These are phyloP conservation scores for Albatrellus ellisii DNA, from an alignment of 768 basidiomycete genomes.

Conservation along the genomic window DNA sequence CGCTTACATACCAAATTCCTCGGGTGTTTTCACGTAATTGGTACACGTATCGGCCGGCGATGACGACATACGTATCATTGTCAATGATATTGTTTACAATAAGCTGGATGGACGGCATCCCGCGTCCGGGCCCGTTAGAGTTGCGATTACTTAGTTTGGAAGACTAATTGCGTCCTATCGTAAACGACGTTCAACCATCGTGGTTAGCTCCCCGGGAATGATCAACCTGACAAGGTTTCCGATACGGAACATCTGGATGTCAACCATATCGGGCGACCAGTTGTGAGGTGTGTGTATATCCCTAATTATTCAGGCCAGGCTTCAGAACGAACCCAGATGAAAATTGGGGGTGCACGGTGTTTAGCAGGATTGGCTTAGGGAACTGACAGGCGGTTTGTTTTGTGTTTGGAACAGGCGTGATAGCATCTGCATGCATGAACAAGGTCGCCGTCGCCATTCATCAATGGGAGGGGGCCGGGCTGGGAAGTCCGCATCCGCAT, in stretches of 20 bases:
- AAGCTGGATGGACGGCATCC: slow-evolving; percentile 49
- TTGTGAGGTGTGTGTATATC: slow-evolving; percentile 57
- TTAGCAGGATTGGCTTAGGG: slow-evolving; percentile 70
- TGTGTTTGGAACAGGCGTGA: slow-evolving; percentile 52
- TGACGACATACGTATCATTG: slow-evolving; percentile 57
- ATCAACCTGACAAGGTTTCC: slow-evolving; percentile 68
- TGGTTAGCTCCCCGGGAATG: slow-evolving; percentile 70
- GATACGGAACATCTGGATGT: slow-evolving; percentile 65
- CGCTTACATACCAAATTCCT: slow-evolving; percentile 67
- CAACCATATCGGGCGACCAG: slow-evolving; percentile 63
- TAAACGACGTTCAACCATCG: slow-evolving; percentile 69
- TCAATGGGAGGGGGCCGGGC: no score
- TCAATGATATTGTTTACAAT: slow-evolving; percentile 53
- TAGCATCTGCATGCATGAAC: slow-evolving; percentile 25
- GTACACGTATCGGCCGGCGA: slow-evolving; percentile 72
- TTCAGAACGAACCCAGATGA: no score
- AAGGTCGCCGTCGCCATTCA: no score
- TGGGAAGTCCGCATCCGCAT: background rate
- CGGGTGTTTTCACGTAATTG: slow-evolving; percentile 60
- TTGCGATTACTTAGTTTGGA: background rate
- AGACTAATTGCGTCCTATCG: slow-evolving; percentile 29
- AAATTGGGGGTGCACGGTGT: slow-evolving; percentile 32
- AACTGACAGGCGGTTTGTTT: slow-evolving; percentile 57
- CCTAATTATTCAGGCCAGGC: no score
- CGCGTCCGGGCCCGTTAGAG: slow-evolving; percentile 14